Evolutionary conservation across 371 early-diverging fungal species (phyloP), one percentile per base, ranked within the genome.

Genomic region (Circinella minor): DNA sequence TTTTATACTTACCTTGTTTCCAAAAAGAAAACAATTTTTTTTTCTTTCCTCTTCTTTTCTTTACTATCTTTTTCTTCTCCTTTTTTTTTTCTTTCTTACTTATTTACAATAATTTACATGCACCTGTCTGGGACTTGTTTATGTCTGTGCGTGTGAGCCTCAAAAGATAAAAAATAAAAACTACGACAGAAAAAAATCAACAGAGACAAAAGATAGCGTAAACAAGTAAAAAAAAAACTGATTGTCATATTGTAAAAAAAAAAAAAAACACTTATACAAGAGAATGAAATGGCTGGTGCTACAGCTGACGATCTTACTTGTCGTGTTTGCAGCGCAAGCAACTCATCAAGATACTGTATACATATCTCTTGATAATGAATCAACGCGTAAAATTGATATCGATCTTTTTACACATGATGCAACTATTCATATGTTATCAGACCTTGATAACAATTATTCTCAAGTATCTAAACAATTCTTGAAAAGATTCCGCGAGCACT

Each of bases 391-490:
- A 9, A 68, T 78, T 14, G 75, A 78, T 20, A 64, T 73, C 7
- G 66, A 64, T 48, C 68, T 64, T n/a, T 78, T 73, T 65, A 70
- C 78, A 4, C 73, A 73, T 11, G 51, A 69, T 0, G 68, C 67
- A 37, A 68, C 78, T 10, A 63, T 72, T 11, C 75, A 78, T 48
- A 57, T 78, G 20, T 37, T 67, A 18, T 75, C 73, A 43, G 75
- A 78, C 49, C 61, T 78, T 20, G 78, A 78, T 48, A 69, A 59
- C 5, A 67, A 71, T 38, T 71, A 71, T 37, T 61, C 69, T 5
- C 71, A 66, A 39, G 39, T 78, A 14, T 75, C 78, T 11, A 75
- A 78, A 69, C 39, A 66, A 14, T 68, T 78, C 10, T 78, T 75
- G 7, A 57, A 48, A 20, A 73, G 71, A 51, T 75, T 78, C 37